Conservation (phyloP, 805 yeast species). For the Cyberlindnera maclurae region DNA sequence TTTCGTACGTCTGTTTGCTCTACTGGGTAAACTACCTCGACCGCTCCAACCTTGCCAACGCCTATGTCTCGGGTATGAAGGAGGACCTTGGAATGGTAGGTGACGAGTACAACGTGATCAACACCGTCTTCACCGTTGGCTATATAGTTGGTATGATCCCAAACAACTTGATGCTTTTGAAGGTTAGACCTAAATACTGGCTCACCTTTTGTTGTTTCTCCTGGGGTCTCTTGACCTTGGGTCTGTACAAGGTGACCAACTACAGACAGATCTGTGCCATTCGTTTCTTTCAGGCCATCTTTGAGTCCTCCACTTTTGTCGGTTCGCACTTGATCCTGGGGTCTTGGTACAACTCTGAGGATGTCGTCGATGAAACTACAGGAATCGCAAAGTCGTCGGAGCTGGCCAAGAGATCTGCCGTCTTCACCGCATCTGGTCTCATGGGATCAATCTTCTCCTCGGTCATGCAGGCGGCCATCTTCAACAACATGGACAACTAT, state of each 20-base stretch:
- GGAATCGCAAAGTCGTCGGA: slow-evolving; percentile 29
- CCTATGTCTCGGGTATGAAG: slow-evolving; percentile 64
- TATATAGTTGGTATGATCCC: slow-evolving; percentile 58
- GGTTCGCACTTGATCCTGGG: slow-evolving; percentile 52
- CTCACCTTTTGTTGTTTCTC: slow-evolving; percentile 43
- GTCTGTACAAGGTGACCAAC: slow-evolving; percentile 39
- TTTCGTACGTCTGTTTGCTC: slow-evolving; percentile 18
- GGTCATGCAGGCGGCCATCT: slow-evolving; percentile 51
- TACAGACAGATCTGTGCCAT: slow-evolving; percentile 47
- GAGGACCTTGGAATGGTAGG: slow-evolving; percentile 44
- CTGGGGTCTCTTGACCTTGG: slow-evolving; percentile 52
- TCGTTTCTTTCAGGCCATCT: slow-evolving; percentile 53
- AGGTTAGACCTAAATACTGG: slow-evolving; percentile 52
- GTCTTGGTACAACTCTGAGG: slow-evolving; percentile 41
- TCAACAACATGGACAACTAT: slow-evolving; percentile 31
- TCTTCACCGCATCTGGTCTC: slow-evolving; percentile 48
- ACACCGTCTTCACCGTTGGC: slow-evolving; percentile 54
- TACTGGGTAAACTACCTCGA: slow-evolving; percentile 47
- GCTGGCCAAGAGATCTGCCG: slow-evolving; percentile 43
- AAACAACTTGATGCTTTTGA: slow-evolving; percentile 44
- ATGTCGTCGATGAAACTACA: slow-evolving; percentile 17
- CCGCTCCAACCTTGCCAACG: slow-evolving; percentile 46
- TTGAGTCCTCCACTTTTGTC: slow-evolving; percentile 50
- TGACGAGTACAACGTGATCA: slow-evolving; percentile 42
- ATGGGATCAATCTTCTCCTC: slow-evolving; percentile 50